Base-by-base conservation (phyloP, 116 monocot species). In the Cymodocea nodosa region DNA sequence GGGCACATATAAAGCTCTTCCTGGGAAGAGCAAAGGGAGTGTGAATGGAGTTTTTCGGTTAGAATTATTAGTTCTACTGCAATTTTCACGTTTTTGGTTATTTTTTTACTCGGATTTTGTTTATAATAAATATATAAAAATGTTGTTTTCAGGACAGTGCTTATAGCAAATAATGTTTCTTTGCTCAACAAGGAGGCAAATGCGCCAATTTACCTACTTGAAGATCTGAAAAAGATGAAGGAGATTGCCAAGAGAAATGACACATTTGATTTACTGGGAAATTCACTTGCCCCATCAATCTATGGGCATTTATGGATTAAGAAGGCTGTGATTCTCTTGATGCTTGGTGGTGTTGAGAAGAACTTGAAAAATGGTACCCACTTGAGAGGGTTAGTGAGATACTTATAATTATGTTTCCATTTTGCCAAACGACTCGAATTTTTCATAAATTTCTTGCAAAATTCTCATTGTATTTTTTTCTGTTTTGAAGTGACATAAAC, bases 291-390 rank as follows among this genome's bases (percentile, higher is more conserved):
- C 56, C 90, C 95, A 50, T 95, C 95, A 12, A 95, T 95, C 63
- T 95, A 90, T 71, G 90, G 95, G 4, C 95, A 95, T 77, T 70
- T 83, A 56, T 95, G 90, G 90, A 90, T 95, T 19, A 95, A 95
- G 67, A 95, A 95, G 61, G 95, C 95, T 5, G 90, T 95, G 51
- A 77, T 95, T 25, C 81, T 95, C 19, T 69, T 95, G 75, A 85
- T 95, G 95, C 87, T 95, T 75, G 87, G 95, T 62, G 95, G 95
- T 13, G 81, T 90, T 9, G 90, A 95, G 68, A 95, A 95, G 80
- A 90, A 90, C 72, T 66, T 95, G 52, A 87, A 87, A 68, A 95
- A 95, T 76, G 95, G 95, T 58, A 95, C 95, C 50, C 95, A 95
- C 69, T 79, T 95, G 66, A 82, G 95, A 82, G 90, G 95, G 95